These are phyloP conservation scores for Cladochytrium replicatum DNA, from an alignment of 192 early-diverging fungal genomes.

Conservation along the genomic window DNA sequence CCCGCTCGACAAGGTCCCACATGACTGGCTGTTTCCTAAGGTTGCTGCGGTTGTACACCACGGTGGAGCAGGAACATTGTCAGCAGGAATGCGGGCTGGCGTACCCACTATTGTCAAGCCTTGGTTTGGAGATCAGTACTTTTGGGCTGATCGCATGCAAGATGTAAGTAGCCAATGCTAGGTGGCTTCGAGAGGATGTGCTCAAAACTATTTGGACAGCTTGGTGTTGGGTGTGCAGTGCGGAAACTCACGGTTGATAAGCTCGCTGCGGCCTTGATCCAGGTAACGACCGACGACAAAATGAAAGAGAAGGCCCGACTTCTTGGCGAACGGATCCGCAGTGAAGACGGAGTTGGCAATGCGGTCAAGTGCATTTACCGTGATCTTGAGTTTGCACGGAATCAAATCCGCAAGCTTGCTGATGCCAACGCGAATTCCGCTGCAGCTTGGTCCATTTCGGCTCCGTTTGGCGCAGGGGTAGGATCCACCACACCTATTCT, in stretches of 20 bases:
- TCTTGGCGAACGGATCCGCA: slow-evolving; percentile 44
- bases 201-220: slow-evolving; percentile 7
- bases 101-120: slow-evolving; percentile 62
- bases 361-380: slow-evolving; percentile 55
- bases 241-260: slow-evolving; percentile 44
- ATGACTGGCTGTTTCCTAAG: slow-evolving; percentile 68
- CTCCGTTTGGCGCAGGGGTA: too few relatives aligned
- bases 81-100: slow-evolving; percentile 64
- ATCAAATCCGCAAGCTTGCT: too few relatives aligned
- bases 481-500: too few relatives aligned
- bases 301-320: slow-evolving; percentile 36
- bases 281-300: slow-evolving; percentile 43
- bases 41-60: slow-evolving; percentile 62
- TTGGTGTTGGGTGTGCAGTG: slow-evolving; percentile 49
- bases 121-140: slow-evolving; percentile 45
- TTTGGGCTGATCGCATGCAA: slow-evolving; percentile 60
- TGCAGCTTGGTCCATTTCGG: too few relatives aligned
- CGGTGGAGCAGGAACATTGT: slow-evolving; percentile 67
- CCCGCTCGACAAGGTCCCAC: slow-evolving; percentile 53
- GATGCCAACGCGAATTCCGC: too few relatives aligned
- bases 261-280: slow-evolving; percentile 34
- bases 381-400: slow-evolving; percentile 46
- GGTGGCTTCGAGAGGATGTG: not conserved
- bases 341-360: slow-evolving; percentile 47
- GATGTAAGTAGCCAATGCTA: slow-evolving; percentile 15